Base-by-base conservation (phyloP, 1,284 basidiomycete species). In the Phylloboletellus chloephorus region DNA sequence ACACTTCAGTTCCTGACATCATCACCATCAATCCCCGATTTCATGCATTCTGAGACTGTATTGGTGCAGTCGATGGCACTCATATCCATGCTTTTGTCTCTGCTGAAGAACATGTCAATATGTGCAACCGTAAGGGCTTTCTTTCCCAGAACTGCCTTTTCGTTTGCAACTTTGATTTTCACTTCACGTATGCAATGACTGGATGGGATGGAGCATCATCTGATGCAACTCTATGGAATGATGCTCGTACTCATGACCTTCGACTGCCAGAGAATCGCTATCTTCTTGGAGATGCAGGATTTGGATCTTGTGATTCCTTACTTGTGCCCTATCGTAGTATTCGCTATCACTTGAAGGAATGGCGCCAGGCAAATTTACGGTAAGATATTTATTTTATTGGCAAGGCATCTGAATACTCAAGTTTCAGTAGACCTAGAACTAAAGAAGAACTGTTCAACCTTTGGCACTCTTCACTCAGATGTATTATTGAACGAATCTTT, bases 401-500 rank as follows among this genome's bases (percentile, higher is more conserved):
- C n/a, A n/a, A n/a, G n/a, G n/a, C n/a, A n/a, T n/a, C n/a, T n/a
- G n/a, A n/a, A n/a, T 2, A 19, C 5, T 5, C 9, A 16, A 22
- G 8, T 23, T 2, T 6, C 3, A 12, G 29, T 7, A 47, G 48
- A 3, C 37, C 36, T 30, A 13, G 11, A 3, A 50, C 61, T 30
- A 21, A 44, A 3, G 37, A 71, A 41, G 66, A 72, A 41, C 51
- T 73, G 0, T 73, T 63, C 50, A 72, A 71, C 42, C 52, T 72
- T 0, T 43, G 51, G 0, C 68, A 73, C 57, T 59, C 67, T 7
- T 42, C 39, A n/a, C 50, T 54, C 11, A 44, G 58, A 1, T 71
- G 71, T 51, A 58, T 68, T 7, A 52, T 72, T 43, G 65, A 73
- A 43, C 55, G 52, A 0, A 64, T 68, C 2, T 73, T 74, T 63